Conservation (phyloP, 805 yeast genomes). For the Cyberlindnera americana region DNA sequence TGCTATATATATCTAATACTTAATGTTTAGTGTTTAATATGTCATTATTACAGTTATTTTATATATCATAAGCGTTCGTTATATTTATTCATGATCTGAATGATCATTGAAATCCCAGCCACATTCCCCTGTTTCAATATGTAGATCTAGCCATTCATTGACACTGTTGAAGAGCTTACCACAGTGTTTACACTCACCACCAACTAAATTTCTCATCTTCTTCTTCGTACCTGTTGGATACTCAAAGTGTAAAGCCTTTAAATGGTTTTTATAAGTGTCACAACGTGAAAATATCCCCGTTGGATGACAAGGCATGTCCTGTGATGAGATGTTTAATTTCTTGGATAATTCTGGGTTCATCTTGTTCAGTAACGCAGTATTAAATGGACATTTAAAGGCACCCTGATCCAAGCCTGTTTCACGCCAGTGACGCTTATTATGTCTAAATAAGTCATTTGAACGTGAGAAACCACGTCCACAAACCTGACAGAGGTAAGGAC, state of each 20-base stretch:
- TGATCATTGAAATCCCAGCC: constrained; percentile 13
- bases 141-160: constrained; percentile 75
- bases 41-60: not conserved
- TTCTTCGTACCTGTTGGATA: constrained; percentile 87
- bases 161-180: constrained; percentile 61
- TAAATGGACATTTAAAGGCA: constrained; percentile 80
- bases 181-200: constrained; percentile 79
- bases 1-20: too few relatives aligned
- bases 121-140: constrained; percentile 48
- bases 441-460: constrained; percentile 82
- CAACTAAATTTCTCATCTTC: constrained; percentile 61
- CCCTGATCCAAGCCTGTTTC: constrained; percentile 64
- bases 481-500: constrained; percentile 75
- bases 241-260: constrained; percentile 84
- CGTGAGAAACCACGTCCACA: constrained; percentile 86
- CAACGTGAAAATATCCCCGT: constrained; percentile 86
- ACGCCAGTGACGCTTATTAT: constrained; percentile 80
- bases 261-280: constrained; percentile 88
- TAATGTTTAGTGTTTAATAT: too few relatives aligned
- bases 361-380: constrained; percentile 23
- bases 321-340: not conserved
- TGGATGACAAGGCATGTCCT: constrained; percentile 53
- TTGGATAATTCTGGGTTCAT: constrained; percentile 1
- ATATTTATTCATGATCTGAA: too few relatives aligned
- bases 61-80: not conserved